Percentiles rank a stretch among this genome's conserved stretches.
These are phyloP conservation scores for Candida maris DNA, from an alignment of 805 yeast genomes.

Conservation along the genomic window DNA sequence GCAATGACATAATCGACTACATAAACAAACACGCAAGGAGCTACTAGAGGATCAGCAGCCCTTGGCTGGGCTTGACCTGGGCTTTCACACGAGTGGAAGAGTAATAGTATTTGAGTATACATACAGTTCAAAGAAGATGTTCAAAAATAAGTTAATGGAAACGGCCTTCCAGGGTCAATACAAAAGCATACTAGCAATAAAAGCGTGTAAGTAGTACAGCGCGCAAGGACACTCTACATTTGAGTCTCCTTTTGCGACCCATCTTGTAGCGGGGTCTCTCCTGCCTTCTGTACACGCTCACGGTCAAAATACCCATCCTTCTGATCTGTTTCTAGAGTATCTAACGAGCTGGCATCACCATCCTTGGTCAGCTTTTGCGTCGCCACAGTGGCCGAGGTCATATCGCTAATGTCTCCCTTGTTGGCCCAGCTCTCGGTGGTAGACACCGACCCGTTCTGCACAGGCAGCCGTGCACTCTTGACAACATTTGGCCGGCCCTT, in stretches of 20 bases:
- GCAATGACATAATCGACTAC: no score
- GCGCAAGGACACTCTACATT: constrained; percentile 17
- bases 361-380: constrained; percentile 4
- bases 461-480: constrained; percentile 2
- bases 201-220: no score
- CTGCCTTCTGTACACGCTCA: constrained; percentile 19
- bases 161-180: no score
- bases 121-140: no score
- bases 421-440: background rate
- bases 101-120: no score
- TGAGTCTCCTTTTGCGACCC: constrained; percentile 24
- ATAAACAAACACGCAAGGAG: no score
- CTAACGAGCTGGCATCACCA: constrained; percentile 14
- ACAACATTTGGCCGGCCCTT: constrained; percentile 1
- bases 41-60: no score
- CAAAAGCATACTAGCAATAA: no score
- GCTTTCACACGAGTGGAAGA: no score
- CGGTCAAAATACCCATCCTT: constrained; percentile 18
- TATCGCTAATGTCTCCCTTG: constrained; percentile 2
- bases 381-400: constrained; percentile 1
- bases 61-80: no score
- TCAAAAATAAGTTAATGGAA: no score
- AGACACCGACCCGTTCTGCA: background rate
- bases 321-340: constrained; percentile 14
- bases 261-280: constrained; percentile 20